A percentile compares a stretch with the other conserved stretches of the same genome.
Conservation (phyloP, 148 eudicot genomes). For the Cornus controversa region DNA sequence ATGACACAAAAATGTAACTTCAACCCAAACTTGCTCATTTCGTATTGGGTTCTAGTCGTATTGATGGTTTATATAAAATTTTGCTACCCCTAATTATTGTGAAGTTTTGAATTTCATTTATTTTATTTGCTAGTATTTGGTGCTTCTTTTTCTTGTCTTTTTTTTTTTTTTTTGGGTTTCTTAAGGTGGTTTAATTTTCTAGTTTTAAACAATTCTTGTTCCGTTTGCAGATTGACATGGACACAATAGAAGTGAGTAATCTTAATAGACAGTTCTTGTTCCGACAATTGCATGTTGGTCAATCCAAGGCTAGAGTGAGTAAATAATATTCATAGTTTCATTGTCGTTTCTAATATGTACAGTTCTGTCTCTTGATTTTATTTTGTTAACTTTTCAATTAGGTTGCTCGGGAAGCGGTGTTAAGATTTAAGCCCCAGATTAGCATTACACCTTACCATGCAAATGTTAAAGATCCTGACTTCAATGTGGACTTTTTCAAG, state of each 20-base stretch:
- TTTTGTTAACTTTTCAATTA: constrained; percentile 21
- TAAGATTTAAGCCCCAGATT: constrained; percentile 81
- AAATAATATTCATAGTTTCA: constrained; percentile 2
- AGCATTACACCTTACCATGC: constrained; percentile 89
- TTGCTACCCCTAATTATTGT: neutral
- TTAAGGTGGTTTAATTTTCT: neutral
- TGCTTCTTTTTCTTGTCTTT: too few relatives aligned
- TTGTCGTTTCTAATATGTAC: neutral
- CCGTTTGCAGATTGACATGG: constrained; percentile 84
- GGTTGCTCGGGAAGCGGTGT: constrained; percentile 96
- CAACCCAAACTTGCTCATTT: too few relatives aligned
- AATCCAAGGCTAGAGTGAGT: constrained; percentile 93
- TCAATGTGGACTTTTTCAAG: constrained; percentile 90
- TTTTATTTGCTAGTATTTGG: neutral
- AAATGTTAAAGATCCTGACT: constrained; percentile 81
- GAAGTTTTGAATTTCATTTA: neutral
- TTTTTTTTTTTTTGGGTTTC: too few relatives aligned
- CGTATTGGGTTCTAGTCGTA: neutral
- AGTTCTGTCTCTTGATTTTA: neutral
- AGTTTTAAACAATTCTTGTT: neutral
- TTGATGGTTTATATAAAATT: neutral
- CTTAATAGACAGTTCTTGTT: constrained; percentile 91
- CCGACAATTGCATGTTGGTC: constrained; percentile 89
- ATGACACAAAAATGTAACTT: too few relatives aligned
- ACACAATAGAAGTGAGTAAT: constrained; percentile 98